These are phyloP conservation scores for Graphium sp. DNA, from an alignment of 2,329 filamentous ascomycete species.

Conservation along the genomic window DNA sequence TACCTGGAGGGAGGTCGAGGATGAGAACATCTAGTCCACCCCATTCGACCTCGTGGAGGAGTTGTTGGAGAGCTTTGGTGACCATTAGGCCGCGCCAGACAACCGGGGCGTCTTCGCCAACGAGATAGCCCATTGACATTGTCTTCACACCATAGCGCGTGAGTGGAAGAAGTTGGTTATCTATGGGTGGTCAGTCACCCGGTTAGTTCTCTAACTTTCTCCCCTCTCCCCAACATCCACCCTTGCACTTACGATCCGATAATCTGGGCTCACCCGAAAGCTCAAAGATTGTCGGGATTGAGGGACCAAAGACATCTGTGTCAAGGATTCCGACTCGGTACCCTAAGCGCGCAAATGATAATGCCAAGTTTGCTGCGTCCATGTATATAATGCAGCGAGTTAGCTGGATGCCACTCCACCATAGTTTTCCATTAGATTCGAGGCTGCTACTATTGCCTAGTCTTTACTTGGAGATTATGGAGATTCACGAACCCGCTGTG, in stretches of 20 bases:
- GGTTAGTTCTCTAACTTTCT: not conserved
- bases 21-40: conserved; percentile 75
- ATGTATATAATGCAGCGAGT: no score
- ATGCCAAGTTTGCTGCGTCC: conserved; percentile 56
- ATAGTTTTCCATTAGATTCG: no score
- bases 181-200: conserved; percentile 17
- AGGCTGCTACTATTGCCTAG: no score
- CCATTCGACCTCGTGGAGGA: conserved; percentile 93
- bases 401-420: no score
- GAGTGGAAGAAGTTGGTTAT: conserved; percentile 70
- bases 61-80: conserved; percentile 89
- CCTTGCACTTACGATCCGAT: conserved; percentile 43
- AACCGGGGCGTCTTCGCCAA: conserved; percentile 64
- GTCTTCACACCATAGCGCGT: conserved; percentile 93
- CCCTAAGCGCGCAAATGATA: conserved; percentile 71
- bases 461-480: not conserved
- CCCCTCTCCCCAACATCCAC: not conserved
- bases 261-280: conserved; percentile 64
- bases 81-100: conserved; percentile 97
- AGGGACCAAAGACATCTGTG: conserved; percentile 92
- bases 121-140: conserved; percentile 97
- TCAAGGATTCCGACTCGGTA: conserved; percentile 78
- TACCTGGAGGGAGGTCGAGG: conserved; percentile 82
- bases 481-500: conserved; percentile 46
- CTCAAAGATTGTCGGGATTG: conserved; percentile 77